Evolutionary conservation across 129 eudicot species (phyloP).

Genomic region (Heracleum sosnowskyi): DNA sequence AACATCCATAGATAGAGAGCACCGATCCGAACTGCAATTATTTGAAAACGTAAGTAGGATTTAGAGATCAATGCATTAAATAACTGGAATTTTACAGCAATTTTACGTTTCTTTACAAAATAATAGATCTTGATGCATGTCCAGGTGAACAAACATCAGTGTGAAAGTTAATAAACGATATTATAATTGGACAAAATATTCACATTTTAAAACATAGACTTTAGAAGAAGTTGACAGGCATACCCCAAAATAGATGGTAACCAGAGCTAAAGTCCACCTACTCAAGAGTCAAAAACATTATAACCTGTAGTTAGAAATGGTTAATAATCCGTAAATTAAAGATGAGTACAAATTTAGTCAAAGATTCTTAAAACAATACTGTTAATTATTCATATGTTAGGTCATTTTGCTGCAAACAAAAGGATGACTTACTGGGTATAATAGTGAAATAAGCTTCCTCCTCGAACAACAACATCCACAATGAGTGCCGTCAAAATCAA

Average conservation of each 20-base stretch:
- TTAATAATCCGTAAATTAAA: background rate
- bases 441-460: slow-evolving; percentile 46
- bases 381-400: background rate
- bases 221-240: slow-evolving; percentile 15
- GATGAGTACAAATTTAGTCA: background rate
- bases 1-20: slow-evolving; percentile 59
- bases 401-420: background rate
- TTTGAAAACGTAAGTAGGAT: background rate
- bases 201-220: slow-evolving; percentile 1
- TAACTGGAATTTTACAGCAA: background rate
- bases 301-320: slow-evolving; percentile 18
- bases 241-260: slow-evolving; percentile 85
- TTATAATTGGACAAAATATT: background rate
- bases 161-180: background rate
- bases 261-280: slow-evolving; percentile 86
- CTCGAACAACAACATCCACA: slow-evolving; percentile 53
- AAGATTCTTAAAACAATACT: background rate
- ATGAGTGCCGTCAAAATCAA: slow-evolving; percentile 41
- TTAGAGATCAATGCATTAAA: background rate
- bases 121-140: background rate
- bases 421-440: slow-evolving; percentile 80
- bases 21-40: slow-evolving; percentile 54
- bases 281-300: slow-evolving; percentile 29
- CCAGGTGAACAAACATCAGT: background rate
- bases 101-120: background rate